Conservation (phyloP, 805 yeast species). For the Nakazawaea peltata region DNA sequence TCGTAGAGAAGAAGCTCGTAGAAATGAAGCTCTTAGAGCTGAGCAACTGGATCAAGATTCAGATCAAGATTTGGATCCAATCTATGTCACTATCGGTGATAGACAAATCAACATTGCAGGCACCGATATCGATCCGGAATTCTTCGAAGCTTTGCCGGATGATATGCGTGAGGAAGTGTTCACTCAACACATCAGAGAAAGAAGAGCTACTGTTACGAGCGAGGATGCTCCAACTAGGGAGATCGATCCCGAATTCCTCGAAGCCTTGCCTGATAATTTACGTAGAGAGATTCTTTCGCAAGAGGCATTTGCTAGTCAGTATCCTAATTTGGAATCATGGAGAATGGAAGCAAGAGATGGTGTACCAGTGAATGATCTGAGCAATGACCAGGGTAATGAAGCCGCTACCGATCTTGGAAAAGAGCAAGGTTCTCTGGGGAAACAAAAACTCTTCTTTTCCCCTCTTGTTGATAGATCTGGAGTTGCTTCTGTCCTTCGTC, state of each 20-base stretch:
- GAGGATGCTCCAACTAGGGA: conserved; percentile 43
- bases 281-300: conserved; percentile 56
- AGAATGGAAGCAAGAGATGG: too few species aligned
- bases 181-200: conserved; percentile 73
- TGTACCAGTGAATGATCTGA: too few species aligned
- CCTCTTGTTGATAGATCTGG: conserved; percentile 74
- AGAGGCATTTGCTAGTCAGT: conserved; percentile 38
- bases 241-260: conserved; percentile 71
- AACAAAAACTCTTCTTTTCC: conserved; percentile 38
- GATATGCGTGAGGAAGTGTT: conserved; percentile 90
- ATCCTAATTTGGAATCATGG: conserved; percentile 17
- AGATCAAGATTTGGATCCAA: conserved; percentile 33
- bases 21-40: background rate
- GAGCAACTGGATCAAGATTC: conserved; percentile 4
- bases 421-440: conserved; percentile 12
- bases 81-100: conserved; percentile 68
- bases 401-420: background rate
- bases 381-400: conserved; percentile 13
- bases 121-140: conserved; percentile 88
- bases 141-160: conserved; percentile 82
- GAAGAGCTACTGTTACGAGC: conserved; percentile 45
- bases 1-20: background rate
- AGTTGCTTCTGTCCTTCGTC: conserved; percentile 60
- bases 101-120: conserved; percentile 79
- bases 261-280: conserved; percentile 65